Evolutionary conservation across 192 early-diverging fungal genomes (phyloP).

Genomic region (Thamnidium elegans): DNA sequence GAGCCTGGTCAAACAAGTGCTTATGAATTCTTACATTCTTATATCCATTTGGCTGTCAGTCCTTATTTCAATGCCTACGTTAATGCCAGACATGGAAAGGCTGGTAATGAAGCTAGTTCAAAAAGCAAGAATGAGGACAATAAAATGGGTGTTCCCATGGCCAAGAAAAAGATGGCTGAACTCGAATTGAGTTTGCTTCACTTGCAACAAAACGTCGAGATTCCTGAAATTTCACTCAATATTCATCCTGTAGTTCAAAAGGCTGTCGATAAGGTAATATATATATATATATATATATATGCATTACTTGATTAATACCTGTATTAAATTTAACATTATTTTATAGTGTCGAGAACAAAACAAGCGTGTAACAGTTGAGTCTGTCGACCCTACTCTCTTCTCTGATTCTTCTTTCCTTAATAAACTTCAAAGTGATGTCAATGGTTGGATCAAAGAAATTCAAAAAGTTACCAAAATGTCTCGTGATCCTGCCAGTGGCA

Average conservation of each 20-base stretch:
- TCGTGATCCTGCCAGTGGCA: constrained; percentile 88
- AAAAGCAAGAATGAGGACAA: constrained; percentile 62
- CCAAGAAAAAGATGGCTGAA: constrained; percentile 98
- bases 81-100: constrained; percentile 57
- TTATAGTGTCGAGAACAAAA: constrained; percentile 59
- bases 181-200: constrained; percentile 92
- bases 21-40: constrained; percentile 88
- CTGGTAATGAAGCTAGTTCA: constrained; percentile 39
- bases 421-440: constrained; percentile 92
- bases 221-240: constrained; percentile 85
- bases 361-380: constrained; percentile 70
- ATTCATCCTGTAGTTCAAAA: constrained; percentile 82
- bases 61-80: constrained; percentile 97
- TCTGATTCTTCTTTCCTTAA: constrained; percentile 89
- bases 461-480: constrained; percentile 96
- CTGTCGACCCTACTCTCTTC: constrained; percentile 64
- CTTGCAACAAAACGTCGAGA: constrained; percentile 97
- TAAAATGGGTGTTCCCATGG: constrained; percentile 89
- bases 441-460: constrained; percentile 99
- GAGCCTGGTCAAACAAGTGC: constrained; percentile 55
- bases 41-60: constrained; percentile 89
- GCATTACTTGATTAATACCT: neutral
- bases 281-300: neutral
- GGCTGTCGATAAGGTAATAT: constrained; percentile 54
- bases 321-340: neutral